Base-by-base conservation (phyloP, 768 basidiomycete species). In the Omphalotus guepiniiformis region DNA sequence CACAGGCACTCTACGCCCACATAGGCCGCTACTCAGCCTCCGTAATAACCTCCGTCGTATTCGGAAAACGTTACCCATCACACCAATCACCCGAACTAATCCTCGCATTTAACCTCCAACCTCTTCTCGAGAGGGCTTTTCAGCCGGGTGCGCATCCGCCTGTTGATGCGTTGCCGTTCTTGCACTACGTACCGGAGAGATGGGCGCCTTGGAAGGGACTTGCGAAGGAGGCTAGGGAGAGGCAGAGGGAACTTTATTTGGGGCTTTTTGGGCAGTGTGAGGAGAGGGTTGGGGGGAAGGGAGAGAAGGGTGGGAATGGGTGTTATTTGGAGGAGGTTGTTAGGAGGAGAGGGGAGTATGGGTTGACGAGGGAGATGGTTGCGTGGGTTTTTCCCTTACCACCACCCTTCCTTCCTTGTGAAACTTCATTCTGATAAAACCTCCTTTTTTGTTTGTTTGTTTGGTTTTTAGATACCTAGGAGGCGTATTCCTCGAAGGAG, bases 121-220 rank as follows among this genome's bases (percentile, higher is more conserved):
- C 58, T 25, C 45, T 58, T 26, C 64, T 60, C 54, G 49, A 56
- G 9, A 44, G 56, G 7, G 55, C 59, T 7, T 47, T 65, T n/a
- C 63, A 63, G 22, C 58, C 64, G 12, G 65, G 68, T n/a, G 60
- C 64, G n/a, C 56, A 63, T 38, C 66, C 68, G 4, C 68, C 68
- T 4, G 50, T 69, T 6, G 68, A 69, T 42, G 30, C 64, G n/a
- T 47, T 69, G 28, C 66, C 68, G 2, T 49, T 66, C 23, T 52
- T 70, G 11, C 54, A 54, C 21, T 54, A 61, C 34, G 55, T 70
- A 2, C 69, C 69, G 3, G 65, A 62, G 39, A 54, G 66, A 3
- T 69, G 56, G 55, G 66, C 66, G 6, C 44, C 54, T 8, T 69
- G 69, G 69, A 70, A 70, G 51, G 44, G 35, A 1, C 42, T 60